A percentile compares a stretch with the other conserved stretches of the same genome.
These are phyloP conservation scores for Heliophila coronopifolia DNA, from an alignment of 441 rosid genomes.

Conservation along the genomic window DNA sequence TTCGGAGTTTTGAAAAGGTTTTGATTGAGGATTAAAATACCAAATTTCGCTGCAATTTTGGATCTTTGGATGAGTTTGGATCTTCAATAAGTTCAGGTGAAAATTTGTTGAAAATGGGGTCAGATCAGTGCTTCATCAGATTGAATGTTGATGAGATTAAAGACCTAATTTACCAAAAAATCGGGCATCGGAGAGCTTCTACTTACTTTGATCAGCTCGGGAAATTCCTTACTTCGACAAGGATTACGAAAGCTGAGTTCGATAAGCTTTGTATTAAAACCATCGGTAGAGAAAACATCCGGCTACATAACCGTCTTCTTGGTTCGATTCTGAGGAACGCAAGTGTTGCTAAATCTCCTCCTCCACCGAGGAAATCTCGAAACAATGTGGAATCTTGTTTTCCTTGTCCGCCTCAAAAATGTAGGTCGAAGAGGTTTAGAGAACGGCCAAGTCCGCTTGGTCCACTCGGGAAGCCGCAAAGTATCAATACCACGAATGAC, in stretches of 20 bases:
- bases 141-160: constrained; percentile 18
- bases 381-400: constrained; percentile 38
- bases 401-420: constrained; percentile 64
- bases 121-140: constrained; percentile 13
- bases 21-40: not conserved
- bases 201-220: constrained; percentile 66
- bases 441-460: constrained; percentile 81
- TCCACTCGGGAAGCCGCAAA: constrained; percentile 80
- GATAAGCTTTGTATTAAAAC: constrained; percentile 51
- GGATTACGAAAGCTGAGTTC: constrained; percentile 55
- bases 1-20: not conserved
- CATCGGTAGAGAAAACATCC: constrained; percentile 57
- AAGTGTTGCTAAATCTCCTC: constrained; percentile 46
- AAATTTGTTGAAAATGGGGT: constrained; percentile 19
- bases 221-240: constrained; percentile 47
- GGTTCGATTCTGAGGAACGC: constrained; percentile 66
- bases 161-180: constrained; percentile 29
- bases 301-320: constrained; percentile 65
- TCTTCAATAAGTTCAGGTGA: constrained; percentile 2
- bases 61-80: constrained; percentile 9
- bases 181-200: constrained; percentile 65
- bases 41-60: not conserved
- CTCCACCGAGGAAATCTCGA: constrained; percentile 40
- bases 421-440: constrained; percentile 55
- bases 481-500: constrained; percentile 34